Evolutionary conservation across 169 alveolate genomes (phyloP).

Genomic region (Plasmodium knowlesi): DNA sequence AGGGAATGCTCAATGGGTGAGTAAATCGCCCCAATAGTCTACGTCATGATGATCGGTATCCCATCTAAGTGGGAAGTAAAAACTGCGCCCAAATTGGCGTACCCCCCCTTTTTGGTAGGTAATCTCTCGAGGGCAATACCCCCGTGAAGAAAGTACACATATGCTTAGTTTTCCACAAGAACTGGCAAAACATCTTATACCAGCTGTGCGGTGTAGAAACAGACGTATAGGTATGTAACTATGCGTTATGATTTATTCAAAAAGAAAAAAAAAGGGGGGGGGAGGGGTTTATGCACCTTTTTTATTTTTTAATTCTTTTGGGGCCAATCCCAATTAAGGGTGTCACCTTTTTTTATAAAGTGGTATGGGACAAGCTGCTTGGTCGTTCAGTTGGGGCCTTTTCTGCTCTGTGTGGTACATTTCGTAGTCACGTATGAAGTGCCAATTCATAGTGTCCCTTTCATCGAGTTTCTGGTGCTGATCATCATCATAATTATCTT

Average conservation of each 20-base stretch:
- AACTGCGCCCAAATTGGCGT: background rate
- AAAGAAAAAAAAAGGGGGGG: no score
- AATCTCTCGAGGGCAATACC: background rate
- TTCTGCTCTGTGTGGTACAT: slow-evolving; percentile 15
- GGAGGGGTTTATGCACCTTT: background rate
- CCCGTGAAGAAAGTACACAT: background rate
- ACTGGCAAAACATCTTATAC: background rate
- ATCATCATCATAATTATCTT: background rate
- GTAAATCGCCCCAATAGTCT: background rate
- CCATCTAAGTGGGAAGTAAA: background rate
- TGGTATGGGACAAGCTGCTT: slow-evolving; percentile 12
- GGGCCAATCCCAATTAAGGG: background rate
- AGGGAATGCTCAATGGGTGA: background rate
- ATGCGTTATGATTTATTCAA: background rate
- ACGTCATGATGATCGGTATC: background rate
- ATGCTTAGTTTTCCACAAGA: background rate
- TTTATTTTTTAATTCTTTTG: background rate
- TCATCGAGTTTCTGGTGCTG: background rate
- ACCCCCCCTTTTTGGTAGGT: background rate
- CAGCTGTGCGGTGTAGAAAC: background rate
- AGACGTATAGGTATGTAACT: background rate
- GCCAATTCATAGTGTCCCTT: background rate
- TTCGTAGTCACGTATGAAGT: slow-evolving; percentile 17
- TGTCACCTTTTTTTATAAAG: slow-evolving; percentile 43
- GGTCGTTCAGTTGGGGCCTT: slow-evolving; percentile 3